Percentiles rank a stretch among this genome's conserved stretches.
Conservation (phyloP, 2,329 filamentous ascomycete species). For the Aureobasidium sp. region DNA sequence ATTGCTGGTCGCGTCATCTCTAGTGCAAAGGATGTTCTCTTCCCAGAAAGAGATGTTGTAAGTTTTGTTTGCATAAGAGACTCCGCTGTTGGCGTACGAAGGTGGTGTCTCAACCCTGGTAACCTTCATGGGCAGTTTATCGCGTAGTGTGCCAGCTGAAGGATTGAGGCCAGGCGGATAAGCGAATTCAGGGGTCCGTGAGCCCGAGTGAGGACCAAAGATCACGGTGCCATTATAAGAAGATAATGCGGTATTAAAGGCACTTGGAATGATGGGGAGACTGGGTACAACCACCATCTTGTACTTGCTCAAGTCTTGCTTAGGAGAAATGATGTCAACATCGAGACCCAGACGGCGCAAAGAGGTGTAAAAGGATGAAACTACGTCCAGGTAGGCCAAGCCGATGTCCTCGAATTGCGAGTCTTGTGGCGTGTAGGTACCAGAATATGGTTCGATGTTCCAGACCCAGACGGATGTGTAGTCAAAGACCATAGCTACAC, state of each 20-base stretch:
- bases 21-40: constrained; percentile 19
- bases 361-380: constrained; percentile 22
- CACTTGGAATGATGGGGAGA: constrained; percentile 21
- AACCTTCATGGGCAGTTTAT: constrained; percentile 20
- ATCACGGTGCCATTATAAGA: constrained; percentile 19
- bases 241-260: constrained; percentile 18
- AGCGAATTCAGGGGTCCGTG: constrained; percentile 20
- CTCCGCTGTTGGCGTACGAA: constrained; percentile 19
- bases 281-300: constrained; percentile 22
- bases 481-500: constrained; percentile 21
- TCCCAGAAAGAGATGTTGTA: constrained; percentile 22
- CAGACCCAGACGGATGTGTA: constrained; percentile 23
- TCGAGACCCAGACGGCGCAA: constrained; percentile 21
- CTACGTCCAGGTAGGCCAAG: constrained; percentile 19
- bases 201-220: constrained; percentile 21
- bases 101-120: constrained; percentile 21
- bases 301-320: constrained; percentile 20
- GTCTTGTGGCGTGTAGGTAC: constrained; percentile 20
- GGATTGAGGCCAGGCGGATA: constrained; percentile 20
- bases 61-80: constrained; percentile 18
- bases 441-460: constrained; percentile 22
- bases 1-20: constrained; percentile 18
- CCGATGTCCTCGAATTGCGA: constrained; percentile 19
- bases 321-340: constrained; percentile 22
- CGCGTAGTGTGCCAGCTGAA: constrained; percentile 17